Evolutionary conservation across 1,284 basidiomycete species (phyloP), one percentile per base, ranked within the genome.

Genomic region (Boletus subluridellus): DNA sequence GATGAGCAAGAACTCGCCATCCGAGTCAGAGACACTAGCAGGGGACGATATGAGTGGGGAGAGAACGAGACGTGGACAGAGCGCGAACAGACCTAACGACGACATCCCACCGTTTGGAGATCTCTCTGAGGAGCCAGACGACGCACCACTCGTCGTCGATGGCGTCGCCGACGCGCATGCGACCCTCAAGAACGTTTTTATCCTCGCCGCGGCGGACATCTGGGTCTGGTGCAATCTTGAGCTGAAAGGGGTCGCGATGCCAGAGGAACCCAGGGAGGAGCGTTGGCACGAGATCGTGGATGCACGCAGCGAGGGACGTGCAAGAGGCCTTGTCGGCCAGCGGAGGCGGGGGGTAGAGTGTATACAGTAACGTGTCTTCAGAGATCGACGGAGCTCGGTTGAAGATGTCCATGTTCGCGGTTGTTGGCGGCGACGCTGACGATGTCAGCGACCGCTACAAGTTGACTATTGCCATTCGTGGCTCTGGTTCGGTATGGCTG

Each of bases 81-180:
- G 34, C 49, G 49, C 30, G 54, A 61, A 57, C 55, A 45, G 65
- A 90, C 90, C 88, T 87, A 55, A 94, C 81, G 11, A 83, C 83
- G 46, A 92, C 77, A 64, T 92, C 87, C 87, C 90, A 94, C 60
- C 82, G 83, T 50, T 77, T 75, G 60, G 86, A 90, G 56, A 95
- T 80, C 73, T 92, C 82, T 64, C 80, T 80, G 61, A 97, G 75
- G 39, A 98, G 77, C 91, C 93, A 98, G 15, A 96, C 92, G 17
- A 85, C 81, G 68, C 89, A 89, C 95, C 95, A 98, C 75, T 98
- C 96, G 69, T 98, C 95, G 69, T 98, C 95, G 21, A 98, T 83
- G 54, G 89, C 92, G 73, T 97, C 96, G 4, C 94, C 94, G 24
- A 96, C 89, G 49, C 94, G 80, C 86, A 94, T 92, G 39, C 78